phyloP scores from a whole-genome alignment of 768 basidiomycete species.

The Boletus rubroflammeus region DNA sequence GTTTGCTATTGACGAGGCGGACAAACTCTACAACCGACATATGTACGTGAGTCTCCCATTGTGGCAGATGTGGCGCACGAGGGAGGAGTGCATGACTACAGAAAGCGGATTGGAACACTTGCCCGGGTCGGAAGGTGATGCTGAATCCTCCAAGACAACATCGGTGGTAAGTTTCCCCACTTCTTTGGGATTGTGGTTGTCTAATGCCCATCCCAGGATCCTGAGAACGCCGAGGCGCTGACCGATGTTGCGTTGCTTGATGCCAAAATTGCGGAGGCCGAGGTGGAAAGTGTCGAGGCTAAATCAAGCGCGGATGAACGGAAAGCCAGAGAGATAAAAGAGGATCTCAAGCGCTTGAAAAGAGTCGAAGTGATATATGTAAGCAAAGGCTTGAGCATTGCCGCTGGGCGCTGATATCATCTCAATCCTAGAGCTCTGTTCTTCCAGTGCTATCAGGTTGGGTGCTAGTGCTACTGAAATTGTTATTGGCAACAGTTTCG shows the following conservation, averaged over 20 bases:
- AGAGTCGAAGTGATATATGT: constrained; percentile 94
- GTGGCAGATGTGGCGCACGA: constrained; percentile 91
- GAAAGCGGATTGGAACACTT: constrained; percentile 88
- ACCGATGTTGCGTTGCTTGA: constrained; percentile 72
- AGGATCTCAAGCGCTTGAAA: constrained; percentile 83
- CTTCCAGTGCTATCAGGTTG: constrained; percentile 83
- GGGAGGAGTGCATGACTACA: constrained; percentile 91
- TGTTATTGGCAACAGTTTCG: constrained; percentile 89
- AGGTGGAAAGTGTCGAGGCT: constrained; percentile 46
- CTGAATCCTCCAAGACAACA: constrained; percentile 48
- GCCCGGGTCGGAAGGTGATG: constrained; percentile 61
- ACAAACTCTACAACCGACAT: constrained; percentile 82
- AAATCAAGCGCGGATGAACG: constrained; percentile 50
- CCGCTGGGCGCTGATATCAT: not conserved
- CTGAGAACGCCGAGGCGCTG: constrained; percentile 59
- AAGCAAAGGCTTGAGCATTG: constrained; percentile 26
- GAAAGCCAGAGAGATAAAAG: constrained; percentile 63
- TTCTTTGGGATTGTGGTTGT: not conserved
- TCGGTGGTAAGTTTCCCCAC: constrained; percentile 34
- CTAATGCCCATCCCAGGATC: constrained; percentile 41
- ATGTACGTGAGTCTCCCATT: constrained; percentile 87
- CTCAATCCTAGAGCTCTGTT: constrained; percentile 60
- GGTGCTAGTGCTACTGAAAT: constrained; percentile 90
- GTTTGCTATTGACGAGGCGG: constrained; percentile 94
- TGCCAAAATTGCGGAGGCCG: constrained; percentile 68